Conservation (phyloP, 208 protist species). For the Wallacemonas sp. region DNA sequence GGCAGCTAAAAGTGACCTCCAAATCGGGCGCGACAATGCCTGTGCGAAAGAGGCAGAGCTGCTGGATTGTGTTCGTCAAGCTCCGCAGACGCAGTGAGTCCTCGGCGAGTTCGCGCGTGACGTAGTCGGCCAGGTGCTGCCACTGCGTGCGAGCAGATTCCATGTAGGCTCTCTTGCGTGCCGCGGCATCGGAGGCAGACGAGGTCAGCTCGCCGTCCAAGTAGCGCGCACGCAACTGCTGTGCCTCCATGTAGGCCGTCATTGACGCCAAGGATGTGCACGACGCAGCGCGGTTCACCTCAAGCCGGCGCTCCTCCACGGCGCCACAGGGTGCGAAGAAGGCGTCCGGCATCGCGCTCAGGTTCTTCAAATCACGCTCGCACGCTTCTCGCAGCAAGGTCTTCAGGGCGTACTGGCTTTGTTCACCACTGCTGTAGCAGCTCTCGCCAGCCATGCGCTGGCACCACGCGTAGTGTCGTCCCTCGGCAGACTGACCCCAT, state of each 20-base stretch:
- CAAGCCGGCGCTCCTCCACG: constrained; percentile 16
- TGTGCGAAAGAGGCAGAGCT: constrained; percentile 37
- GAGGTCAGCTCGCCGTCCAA: background rate
- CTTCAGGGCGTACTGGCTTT: constrained; percentile 36
- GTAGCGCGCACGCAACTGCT: constrained; percentile 28
- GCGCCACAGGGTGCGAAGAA: constrained; percentile 16
- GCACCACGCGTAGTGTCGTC: constrained; percentile 26
- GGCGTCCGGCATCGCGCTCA: constrained; percentile 29
- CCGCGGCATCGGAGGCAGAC: constrained; percentile 14
- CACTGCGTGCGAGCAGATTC: constrained; percentile 24
- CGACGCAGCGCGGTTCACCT: constrained; percentile 8
- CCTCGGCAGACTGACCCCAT: constrained; percentile 18
- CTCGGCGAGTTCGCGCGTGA: constrained; percentile 32
- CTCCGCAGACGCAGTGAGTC: constrained; percentile 23
- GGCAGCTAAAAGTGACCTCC: constrained; percentile 11
- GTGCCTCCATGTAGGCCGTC: constrained; percentile 20
- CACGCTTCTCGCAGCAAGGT: constrained; percentile 39
- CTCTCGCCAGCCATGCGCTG: constrained; percentile 24
- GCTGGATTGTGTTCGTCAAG: constrained; percentile 24
- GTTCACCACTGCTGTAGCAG: constrained; percentile 17
- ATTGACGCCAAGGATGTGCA: constrained; percentile 13
- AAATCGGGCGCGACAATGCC: constrained; percentile 6
- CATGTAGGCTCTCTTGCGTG: constrained; percentile 34
- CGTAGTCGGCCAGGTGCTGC: constrained; percentile 29
- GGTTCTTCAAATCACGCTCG: constrained; percentile 26